These are phyloP conservation scores for Chaetomidium leptoderma DNA, from an alignment of 495 filamentous ascomycete genomes.

Conservation along the genomic window DNA sequence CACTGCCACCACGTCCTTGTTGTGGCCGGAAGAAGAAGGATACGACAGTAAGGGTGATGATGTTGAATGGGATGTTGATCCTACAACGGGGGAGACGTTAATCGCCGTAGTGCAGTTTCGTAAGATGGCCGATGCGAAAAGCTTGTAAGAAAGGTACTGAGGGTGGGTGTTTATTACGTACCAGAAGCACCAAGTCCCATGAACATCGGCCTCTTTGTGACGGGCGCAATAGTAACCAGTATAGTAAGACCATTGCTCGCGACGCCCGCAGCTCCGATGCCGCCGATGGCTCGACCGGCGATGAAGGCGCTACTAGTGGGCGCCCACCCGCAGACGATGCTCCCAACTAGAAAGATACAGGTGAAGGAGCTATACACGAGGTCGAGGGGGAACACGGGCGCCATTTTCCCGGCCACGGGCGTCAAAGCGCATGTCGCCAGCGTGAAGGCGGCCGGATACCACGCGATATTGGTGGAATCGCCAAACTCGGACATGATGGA, in stretches of 20 bases:
- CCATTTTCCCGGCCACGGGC: slow-evolving; percentile 17
- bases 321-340: slow-evolving; percentile 42
- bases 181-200: slow-evolving; percentile 56
- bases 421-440: slow-evolving; percentile 19
- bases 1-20: background rate
- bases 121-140: no score
- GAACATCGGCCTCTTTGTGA: background rate
- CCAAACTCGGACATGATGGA: slow-evolving; percentile 20
- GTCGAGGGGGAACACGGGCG: slow-evolving; percentile 17
- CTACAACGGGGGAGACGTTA: background rate
- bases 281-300: slow-evolving; percentile 44
- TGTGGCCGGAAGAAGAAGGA: slow-evolving; percentile 9
- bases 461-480: slow-evolving; percentile 16
- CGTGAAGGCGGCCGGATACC: slow-evolving; percentile 24
- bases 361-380: slow-evolving; percentile 21
- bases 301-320: slow-evolving; percentile 40
- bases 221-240: background rate
- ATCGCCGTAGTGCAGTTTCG: no score
- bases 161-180: background rate
- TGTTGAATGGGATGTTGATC: slow-evolving; percentile 16
- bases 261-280: slow-evolving; percentile 32
- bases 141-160: no score
- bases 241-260: slow-evolving; percentile 17
- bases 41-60: slow-evolving; percentile 7
- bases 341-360: slow-evolving; percentile 22